Percentiles rank a stretch among this genome's conserved stretches.
phyloP scores from a whole-genome alignment of 208 protist species.

The Wallacemonas sp. region DNA sequence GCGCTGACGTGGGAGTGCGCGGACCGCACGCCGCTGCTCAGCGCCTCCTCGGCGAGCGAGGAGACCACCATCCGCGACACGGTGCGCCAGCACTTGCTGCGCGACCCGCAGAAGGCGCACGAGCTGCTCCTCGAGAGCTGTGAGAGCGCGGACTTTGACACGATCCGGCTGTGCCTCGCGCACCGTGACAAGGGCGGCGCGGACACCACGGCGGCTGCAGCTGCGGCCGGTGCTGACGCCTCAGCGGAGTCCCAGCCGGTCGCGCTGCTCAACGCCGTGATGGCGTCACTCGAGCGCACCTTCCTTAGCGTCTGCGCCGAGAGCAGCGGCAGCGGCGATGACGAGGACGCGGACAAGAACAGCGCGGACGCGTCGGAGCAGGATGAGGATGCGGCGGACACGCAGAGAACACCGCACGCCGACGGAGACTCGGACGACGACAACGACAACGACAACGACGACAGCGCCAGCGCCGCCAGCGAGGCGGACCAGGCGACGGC shows the following conservation, averaged over 20 bases:
- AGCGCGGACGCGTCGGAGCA: constrained; percentile 13
- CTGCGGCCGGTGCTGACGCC: no score
- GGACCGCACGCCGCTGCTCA: constrained; percentile 26
- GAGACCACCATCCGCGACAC: constrained; percentile 37
- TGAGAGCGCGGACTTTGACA: constrained; percentile 37
- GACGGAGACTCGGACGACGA: constrained; percentile 5
- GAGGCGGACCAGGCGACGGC: not conserved
- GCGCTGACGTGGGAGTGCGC: constrained; percentile 38
- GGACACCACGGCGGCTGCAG: not conserved
- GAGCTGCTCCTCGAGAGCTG: constrained; percentile 48
- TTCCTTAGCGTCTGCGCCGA: constrained; percentile 29
- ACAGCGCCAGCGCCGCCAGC: not conserved
- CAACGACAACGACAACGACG: constrained; percentile 11
- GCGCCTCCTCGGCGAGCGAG: constrained; percentile 29
- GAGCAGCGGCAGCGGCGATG: constrained; percentile 9
- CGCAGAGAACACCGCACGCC: no score
- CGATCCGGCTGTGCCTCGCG: constrained; percentile 39
- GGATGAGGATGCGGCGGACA: no score
- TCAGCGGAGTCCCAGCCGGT: constrained; percentile 36
- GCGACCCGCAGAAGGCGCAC: constrained; percentile 37
- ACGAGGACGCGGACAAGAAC: constrained; percentile 1
- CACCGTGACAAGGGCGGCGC: constrained; percentile 14
- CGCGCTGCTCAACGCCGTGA: constrained; percentile 39
- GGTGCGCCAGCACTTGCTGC: constrained; percentile 53
- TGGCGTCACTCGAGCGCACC: constrained; percentile 26